Base-by-base conservation (phyloP, 148 eudicot genomes). In the Diospyros kaki region DNA sequence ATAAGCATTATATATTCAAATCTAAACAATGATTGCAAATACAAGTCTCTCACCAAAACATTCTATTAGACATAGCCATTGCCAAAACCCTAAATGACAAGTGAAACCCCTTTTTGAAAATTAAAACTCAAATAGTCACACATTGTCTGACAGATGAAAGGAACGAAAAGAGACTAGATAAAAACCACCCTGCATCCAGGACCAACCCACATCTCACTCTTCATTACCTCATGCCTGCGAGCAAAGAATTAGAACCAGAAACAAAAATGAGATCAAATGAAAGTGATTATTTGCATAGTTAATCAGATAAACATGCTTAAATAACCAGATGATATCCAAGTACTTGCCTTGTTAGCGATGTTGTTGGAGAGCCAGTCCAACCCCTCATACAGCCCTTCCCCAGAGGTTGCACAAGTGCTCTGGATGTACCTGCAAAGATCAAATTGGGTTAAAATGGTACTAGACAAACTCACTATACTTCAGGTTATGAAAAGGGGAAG, bases 291-390 rank as follows among this genome's bases (percentile, higher is more conserved):
- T 28, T 28, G 28, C 0, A 28, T 28, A n/a, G n/a, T n/a, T n/a
- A 58, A 14, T 15, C 6, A 0, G 48, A 3, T 58, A 28, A 28
- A 5, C 64, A 55, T 54, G 28, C 59, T 2, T 53, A 1, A 69
- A 12, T 14, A 8, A 68, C 17, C 17, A 11, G 58, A 63, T 43
- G 17, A 55, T 9, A 43, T 40, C 11, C 3, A 60, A 66, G 41
- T 61, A 69, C 70, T 75, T 79, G 79, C 93, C 90, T 85, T 89
- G 84, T 82, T 89, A 53, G 93, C 93, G 76, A 89, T 87, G 81
- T 89, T 87, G 89, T 87, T 89, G 81, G 93, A 89, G 61, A 89
- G 89, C 93, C 93, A 89, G 71, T 89, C 93, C 83, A 89, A 77
- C 42, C 93, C 90, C 84, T 89, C 93, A 44, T 89, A 89, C 28